Evolutionary conservation across 2,329 filamentous ascomycete genomes (phyloP).

Genomic region (Scolecobasidium constrictum): DNA sequence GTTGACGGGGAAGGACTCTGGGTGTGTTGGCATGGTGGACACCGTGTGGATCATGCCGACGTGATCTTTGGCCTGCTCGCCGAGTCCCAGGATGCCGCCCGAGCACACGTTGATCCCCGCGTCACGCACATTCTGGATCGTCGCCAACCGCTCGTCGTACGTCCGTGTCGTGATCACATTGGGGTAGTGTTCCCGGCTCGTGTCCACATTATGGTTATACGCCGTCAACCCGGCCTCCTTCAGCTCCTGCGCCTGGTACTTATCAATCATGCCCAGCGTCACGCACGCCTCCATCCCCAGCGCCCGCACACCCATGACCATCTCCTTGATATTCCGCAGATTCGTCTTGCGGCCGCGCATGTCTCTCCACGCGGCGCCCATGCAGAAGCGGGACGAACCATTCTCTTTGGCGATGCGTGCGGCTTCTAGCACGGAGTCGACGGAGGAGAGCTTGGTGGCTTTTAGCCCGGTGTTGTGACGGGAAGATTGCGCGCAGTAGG

Average conservation of each 20-base stretch:
- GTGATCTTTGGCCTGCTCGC: conserved; percentile 68
- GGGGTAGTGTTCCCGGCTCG: conserved; percentile 79
- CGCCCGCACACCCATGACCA: conserved; percentile 69
- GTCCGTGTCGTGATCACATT: conserved; percentile 73
- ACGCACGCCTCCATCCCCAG: conserved; percentile 89
- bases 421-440: conserved; percentile 70
- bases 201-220: conserved; percentile 93
- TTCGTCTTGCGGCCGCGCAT: conserved; percentile 84
- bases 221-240: conserved; percentile 77
- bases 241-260: conserved; percentile 66
- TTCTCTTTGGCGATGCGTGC: conserved; percentile 70
- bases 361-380: conserved; percentile 89
- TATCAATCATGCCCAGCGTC: conserved; percentile 89
- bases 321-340: conserved; percentile 72
- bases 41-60: conserved; percentile 77
- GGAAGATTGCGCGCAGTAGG: conserved; percentile 83
- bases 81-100: conserved; percentile 76
- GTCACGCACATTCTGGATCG: conserved; percentile 67
- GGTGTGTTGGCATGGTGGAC: conserved; percentile 67
- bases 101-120: conserved; percentile 87
- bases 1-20: conserved; percentile 86
- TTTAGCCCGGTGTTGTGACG: conserved; percentile 68
- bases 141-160: conserved; percentile 79
- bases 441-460: conserved; percentile 66
- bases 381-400: conserved; percentile 85